phyloP scores from a whole-genome alignment of 164 flowering plant genomes.

The Umbellularia californica region DNA sequence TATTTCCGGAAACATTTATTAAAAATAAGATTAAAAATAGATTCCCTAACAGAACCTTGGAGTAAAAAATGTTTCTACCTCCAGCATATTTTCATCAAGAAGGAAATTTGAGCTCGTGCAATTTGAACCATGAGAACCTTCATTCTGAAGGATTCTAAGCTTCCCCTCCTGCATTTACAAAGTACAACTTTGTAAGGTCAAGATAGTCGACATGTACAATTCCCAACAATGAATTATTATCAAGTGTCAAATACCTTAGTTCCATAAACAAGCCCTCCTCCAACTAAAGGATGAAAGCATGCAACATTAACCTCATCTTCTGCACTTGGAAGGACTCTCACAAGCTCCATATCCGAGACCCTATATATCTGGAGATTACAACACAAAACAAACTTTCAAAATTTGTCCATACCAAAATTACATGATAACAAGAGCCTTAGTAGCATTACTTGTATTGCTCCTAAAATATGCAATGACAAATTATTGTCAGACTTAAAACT shows the following conservation, averaged over 20 bases:
- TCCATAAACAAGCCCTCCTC: constrained; percentile 97
- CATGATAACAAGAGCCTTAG: background rate
- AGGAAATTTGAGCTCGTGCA: constrained; percentile 25
- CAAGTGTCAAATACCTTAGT: constrained; percentile 57
- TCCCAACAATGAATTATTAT: background rate
- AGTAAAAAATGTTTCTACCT: constrained; percentile 33
- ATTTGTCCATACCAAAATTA: background rate
- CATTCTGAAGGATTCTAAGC: constrained; percentile 78
- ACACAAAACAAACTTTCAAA: background rate
- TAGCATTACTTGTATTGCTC: background rate
- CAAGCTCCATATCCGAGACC: constrained; percentile 98
- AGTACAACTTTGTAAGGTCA: background rate
- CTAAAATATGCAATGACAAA: background rate
- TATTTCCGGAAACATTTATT: background rate
- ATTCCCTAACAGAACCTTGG: background rate
- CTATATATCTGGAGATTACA: constrained; percentile 63
- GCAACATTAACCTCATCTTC: constrained; percentile 99
- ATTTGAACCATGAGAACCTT: constrained; percentile 40
- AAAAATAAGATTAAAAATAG: too few species aligned
- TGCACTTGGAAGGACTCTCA: constrained; percentile 90
- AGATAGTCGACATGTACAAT: background rate
- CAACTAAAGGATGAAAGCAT: constrained; percentile 93
- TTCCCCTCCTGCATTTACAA: constrained; percentile 75
- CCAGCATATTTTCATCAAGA: constrained; percentile 57
- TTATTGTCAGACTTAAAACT: background rate